Base-by-base conservation (phyloP, 257 asterid genomes). In the Jacaranda copaia region DNA sequence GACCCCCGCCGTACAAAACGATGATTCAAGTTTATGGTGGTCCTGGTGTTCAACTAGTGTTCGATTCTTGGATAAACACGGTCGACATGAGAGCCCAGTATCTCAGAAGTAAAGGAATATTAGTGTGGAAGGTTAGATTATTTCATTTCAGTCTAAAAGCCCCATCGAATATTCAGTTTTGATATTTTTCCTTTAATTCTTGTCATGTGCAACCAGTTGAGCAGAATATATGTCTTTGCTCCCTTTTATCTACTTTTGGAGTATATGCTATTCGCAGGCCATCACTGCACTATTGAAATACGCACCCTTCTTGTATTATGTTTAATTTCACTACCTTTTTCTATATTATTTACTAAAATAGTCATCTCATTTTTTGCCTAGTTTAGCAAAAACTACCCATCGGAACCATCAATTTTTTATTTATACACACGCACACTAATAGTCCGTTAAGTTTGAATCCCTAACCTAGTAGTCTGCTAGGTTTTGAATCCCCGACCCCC, bases 1-100 rank as follows among this genome's bases (percentile, higher is more conserved):
- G 99, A 71, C 96, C 94, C 35, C 99, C 99, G 6, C 99, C 99
- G 1, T 94, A 94, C 76, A 89, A 90, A 81, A 86, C 99, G 6
- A 94, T 94, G 98, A 77, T 94, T 76, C 96, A 92, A 61, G 99
- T 94, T 62, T 92, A 94, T 72, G 98, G 99, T 84, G 99, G 99
- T 72, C 99, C 99, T 52, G 52, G 98, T 58, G 84, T 94, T 55
- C 99, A 93, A 76, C 93, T 92, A 20, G 92, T 94, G 68, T 79
- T 81, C 51, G 87, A 94, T 89, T 94, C 98, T 69, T 94, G 96
- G 98, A 77, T 84, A 20, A 89, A 91, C 87, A 86, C 97, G 8
- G 99, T 92, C 15, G 98, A 94, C 76, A 92, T 94, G 99, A 88
- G 99, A 84, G 90, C 99, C 70, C 99, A 94, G 63, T 93, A 86